Evolutionary conservation across 163 green algal genomes (phyloP).

Genomic region (Prototheca wickerhamii): DNA sequence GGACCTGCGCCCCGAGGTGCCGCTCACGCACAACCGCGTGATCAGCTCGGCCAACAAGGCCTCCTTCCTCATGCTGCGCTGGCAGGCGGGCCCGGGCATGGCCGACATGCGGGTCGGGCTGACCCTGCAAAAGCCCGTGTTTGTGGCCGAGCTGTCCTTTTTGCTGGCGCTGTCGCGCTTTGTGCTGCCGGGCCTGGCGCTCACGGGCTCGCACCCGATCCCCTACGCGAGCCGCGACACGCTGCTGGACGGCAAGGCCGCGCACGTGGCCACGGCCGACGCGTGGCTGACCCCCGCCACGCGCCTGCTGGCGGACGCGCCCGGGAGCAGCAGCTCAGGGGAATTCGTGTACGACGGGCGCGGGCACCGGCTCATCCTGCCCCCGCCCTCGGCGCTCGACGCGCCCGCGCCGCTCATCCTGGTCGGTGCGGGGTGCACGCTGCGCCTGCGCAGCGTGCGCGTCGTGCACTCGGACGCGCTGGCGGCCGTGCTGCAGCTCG

Average conservation of each 20-base stretch:
- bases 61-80: slow-evolving; percentile 31
- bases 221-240: slow-evolving; percentile 46
- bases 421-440: slow-evolving; percentile 49
- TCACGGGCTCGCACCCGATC: slow-evolving; percentile 31
- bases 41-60: slow-evolving; percentile 50
- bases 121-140: slow-evolving; percentile 62
- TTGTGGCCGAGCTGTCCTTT: slow-evolving; percentile 72
- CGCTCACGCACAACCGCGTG: slow-evolving; percentile 51
- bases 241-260: slow-evolving; percentile 18
- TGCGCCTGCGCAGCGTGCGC: slow-evolving; percentile 61
- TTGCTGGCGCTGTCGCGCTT: slow-evolving; percentile 64
- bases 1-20: slow-evolving; percentile 60
- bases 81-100: slow-evolving; percentile 8
- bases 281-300: slow-evolving; percentile 70
- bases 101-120: slow-evolving; percentile 34
- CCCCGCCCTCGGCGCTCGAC: slow-evolving; percentile 36
- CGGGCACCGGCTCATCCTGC: slow-evolving; percentile 63
- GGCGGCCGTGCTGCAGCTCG: slow-evolving; percentile 56
- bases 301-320: slow-evolving; percentile 69
- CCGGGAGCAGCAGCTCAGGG: slow-evolving; percentile 14
- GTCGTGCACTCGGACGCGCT: slow-evolving; percentile 62
- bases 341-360: slow-evolving; percentile 64
- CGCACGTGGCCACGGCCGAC: slow-evolving; percentile 26
- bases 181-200: slow-evolving; percentile 46
- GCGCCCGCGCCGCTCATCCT: slow-evolving; percentile 72